Evolutionary conservation across 345 rosid species (phyloP).

Genomic region (Psidium friedrichsthalianum): DNA sequence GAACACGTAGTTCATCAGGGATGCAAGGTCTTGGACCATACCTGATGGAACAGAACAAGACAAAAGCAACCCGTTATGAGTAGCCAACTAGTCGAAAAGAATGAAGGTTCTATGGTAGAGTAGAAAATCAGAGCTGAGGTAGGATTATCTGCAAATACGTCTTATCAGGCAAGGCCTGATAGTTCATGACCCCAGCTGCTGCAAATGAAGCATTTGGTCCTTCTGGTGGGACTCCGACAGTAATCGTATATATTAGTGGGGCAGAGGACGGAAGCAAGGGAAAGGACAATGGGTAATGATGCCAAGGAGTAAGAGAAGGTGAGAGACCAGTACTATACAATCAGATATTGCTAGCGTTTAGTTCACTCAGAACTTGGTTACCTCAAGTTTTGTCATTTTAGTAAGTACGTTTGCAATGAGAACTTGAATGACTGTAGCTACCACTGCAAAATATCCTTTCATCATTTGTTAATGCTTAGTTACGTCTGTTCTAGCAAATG

Average conservation of each 20-base stretch:
- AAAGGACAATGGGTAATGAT: constrained; percentile 34
- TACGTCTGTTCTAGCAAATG: not conserved
- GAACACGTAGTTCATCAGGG: constrained; percentile 39
- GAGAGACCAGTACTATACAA: not conserved
- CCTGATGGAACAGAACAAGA: constrained; percentile 30
- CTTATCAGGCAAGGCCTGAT: constrained; percentile 14
- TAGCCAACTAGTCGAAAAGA: constrained; percentile 27
- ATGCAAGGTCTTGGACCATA: constrained; percentile 18
- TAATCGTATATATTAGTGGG: constrained; percentile 51
- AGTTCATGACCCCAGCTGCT: constrained; percentile 17
- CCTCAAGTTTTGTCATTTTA: not conserved
- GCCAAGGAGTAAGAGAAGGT: constrained; percentile 76
- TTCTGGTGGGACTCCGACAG: constrained; percentile 37
- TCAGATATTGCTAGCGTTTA: not conserved
- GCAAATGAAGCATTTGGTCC: constrained; percentile 16
- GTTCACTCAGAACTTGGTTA: not conserved
- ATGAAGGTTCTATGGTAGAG: constrained; percentile 34
- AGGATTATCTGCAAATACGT: not conserved
- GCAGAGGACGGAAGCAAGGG: constrained; percentile 56
- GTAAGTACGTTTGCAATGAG: not conserved
- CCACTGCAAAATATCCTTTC: not conserved
- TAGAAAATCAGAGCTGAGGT: constrained; percentile 18
- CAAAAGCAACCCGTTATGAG: constrained; percentile 9
- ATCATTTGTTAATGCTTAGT: not conserved
- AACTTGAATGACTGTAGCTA: not conserved